Conservation (phyloP, 2,329 filamentous ascomycete genomes). For the Zasmidium cellare region DNA sequence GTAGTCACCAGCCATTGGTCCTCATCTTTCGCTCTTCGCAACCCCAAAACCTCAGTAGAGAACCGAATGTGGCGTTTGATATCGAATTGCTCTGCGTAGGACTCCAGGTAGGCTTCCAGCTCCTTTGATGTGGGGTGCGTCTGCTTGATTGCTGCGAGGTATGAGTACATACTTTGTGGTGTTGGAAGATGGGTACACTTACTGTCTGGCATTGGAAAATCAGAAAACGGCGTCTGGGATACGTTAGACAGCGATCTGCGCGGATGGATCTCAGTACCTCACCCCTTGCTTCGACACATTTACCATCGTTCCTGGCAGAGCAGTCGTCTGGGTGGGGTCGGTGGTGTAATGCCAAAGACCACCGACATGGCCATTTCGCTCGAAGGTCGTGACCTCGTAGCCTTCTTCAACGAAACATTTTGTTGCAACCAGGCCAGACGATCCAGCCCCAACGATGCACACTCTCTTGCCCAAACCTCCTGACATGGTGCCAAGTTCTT, state of each 20-base stretch:
- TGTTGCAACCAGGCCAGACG: slow-evolving; percentile 5
- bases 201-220: background rate
- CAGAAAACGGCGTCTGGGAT: background rate
- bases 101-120: slow-evolving; percentile 37
- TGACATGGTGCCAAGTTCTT: background rate
- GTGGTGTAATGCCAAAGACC: slow-evolving; percentile 44
- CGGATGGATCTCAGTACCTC: background rate
- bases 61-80: slow-evolving; percentile 34
- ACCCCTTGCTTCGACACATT: slow-evolving; percentile 13
- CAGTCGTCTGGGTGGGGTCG: slow-evolving; percentile 35
- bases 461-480: background rate
- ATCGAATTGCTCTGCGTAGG: slow-evolving; percentile 41
- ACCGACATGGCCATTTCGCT: slow-evolving; percentile 40
- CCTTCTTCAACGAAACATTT: slow-evolving; percentile 46
- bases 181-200: background rate
- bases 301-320: slow-evolving; percentile 28
- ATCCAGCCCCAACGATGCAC: slow-evolving; percentile 5
- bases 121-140: background rate
- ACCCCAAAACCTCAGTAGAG: background rate
- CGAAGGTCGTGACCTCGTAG: slow-evolving; percentile 41
- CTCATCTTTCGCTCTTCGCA: slow-evolving; percentile 17
- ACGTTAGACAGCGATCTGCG: background rate
- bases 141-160: background rate
- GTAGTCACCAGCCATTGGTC: slow-evolving; percentile 31
- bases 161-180: background rate